A percentile compares a stretch with the other conserved stretches of the same genome.
Evolutionary conservation across 768 basidiomycete genomes (phyloP).

Genomic region (Podaxis pistillaris): DNA sequence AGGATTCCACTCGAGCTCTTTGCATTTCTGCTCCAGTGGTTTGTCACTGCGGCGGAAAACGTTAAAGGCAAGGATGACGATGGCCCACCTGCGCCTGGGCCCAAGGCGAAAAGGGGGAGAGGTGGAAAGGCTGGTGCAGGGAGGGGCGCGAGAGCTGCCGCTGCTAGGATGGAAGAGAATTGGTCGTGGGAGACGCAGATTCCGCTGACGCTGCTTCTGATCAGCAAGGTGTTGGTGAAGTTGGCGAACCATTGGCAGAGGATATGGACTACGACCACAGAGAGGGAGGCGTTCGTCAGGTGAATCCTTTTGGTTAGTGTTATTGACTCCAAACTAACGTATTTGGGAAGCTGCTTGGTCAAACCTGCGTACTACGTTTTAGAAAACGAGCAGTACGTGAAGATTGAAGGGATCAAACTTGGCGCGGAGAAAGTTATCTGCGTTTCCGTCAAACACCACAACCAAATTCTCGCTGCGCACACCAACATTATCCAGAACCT

Average conservation of each 20-base stretch:
- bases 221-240: constrained; percentile 66
- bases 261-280: constrained; percentile 87
- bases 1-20: constrained; percentile 85
- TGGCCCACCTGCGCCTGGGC: constrained; percentile 43
- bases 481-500: constrained; percentile 89
- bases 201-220: constrained; percentile 61
- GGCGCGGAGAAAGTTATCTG: constrained; percentile 90
- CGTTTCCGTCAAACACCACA: constrained; percentile 87
- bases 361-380: constrained; percentile 85
- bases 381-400: constrained; percentile 89
- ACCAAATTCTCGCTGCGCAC: constrained; percentile 80
- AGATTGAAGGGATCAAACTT: constrained; percentile 62
- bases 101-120: constrained; percentile 54
- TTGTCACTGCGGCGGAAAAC: constrained; percentile 78
- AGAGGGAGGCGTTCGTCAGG: constrained; percentile 85
- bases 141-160: constrained; percentile 33
- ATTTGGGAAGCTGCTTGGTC: constrained; percentile 69
- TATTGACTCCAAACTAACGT: neutral
- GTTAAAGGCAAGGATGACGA: constrained; percentile 53
- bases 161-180: constrained; percentile 42
- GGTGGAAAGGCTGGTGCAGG: constrained; percentile 52
- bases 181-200: constrained; percentile 86
- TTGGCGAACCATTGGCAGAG: constrained; percentile 55
- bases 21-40: constrained; percentile 91
- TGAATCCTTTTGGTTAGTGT: constrained; percentile 34